A percentile compares a stretch with the other conserved stretches of the same genome.
These are phyloP conservation scores for Populus hybrid DNA, from an alignment of 441 rosid genomes.

Conservation along the genomic window DNA sequence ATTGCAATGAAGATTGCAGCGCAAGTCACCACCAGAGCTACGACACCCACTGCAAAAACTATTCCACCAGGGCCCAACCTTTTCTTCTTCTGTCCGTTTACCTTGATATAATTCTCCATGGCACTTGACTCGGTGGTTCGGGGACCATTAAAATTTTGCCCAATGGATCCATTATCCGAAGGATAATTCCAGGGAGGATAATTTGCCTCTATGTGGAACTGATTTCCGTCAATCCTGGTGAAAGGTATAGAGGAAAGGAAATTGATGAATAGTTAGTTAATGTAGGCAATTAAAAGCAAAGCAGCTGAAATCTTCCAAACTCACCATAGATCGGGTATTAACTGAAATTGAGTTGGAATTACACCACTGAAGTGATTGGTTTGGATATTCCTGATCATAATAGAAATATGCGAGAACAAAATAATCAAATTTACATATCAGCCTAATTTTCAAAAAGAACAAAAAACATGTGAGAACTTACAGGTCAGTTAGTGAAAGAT, in stretches of 20 bases:
- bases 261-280: conserved; percentile 3
- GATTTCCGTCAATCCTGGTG: conserved; percentile 82
- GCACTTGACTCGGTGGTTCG: conserved; percentile 78
- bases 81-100: conserved; percentile 41
- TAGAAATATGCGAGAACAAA: conserved; percentile 20
- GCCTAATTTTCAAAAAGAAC: conserved; percentile 13
- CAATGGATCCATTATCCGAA: conserved; percentile 39
- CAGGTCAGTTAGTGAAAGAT: conserved; percentile 79
- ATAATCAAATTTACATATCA: conserved; percentile 15
- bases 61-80: conserved; percentile 56
- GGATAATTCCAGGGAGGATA: conserved; percentile 86
- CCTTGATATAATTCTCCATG: conserved; percentile 50
- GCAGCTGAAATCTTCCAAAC: conserved; percentile 20
- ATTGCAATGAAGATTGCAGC: conserved; percentile 49
- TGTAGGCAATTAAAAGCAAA: conserved; percentile 11
- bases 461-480: conserved; percentile 33
- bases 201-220: conserved; percentile 50
- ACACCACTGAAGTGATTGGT: conserved; percentile 84
- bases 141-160: conserved; percentile 52
- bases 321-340: conserved; percentile 81
- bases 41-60: conserved; percentile 58
- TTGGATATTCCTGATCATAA: conserved; percentile 63
- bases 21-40: conserved; percentile 55
- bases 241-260: conserved; percentile 18
- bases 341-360: conserved; percentile 78